phyloP scores from a whole-genome alignment of 192 early-diverging fungal genomes.

The Dissophora globulifera region DNA sequence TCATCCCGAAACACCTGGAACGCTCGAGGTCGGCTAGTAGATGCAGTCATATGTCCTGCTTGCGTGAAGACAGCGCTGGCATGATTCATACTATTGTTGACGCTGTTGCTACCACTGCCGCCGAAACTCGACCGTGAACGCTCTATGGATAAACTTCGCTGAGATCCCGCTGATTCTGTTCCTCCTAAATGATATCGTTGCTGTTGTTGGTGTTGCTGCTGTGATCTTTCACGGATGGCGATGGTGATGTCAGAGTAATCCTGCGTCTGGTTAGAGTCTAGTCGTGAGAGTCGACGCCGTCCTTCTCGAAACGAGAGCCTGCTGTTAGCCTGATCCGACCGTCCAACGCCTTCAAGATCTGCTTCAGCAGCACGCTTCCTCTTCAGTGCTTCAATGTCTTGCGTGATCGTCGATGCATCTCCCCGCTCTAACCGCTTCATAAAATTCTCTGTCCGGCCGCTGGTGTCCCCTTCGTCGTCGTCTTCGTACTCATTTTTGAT shows the following conservation, averaged over 20 bases:
- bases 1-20: conserved; percentile 10
- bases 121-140: not conserved
- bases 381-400: conserved; percentile 26
- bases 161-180: not conserved
- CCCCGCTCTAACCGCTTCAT: conserved; percentile 4
- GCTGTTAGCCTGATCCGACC: not conserved
- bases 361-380: conserved; percentile 3
- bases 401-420: conserved; percentile 18
- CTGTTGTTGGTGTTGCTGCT: not conserved
- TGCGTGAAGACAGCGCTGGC: not conserved
- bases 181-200: not conserved
- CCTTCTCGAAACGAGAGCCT: conserved; percentile 4
- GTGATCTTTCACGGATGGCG: conserved; percentile 4
- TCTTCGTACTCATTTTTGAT: conserved; percentile 14
- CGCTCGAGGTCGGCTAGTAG: not conserved
- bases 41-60: not conserved
- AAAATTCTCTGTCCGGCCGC: conserved; percentile 9
- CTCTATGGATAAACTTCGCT: not conserved
- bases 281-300: conserved; percentile 1
- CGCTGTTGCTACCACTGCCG: not conserved
- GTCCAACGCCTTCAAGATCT: not conserved
- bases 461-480: conserved; percentile 6
- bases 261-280: conserved; percentile 6
- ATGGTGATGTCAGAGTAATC: conserved; percentile 22
- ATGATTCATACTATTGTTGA: not conserved